Percentiles rank a stretch among this genome's conserved stretches.
Conservation (phyloP, 1,139 yeast genomes). For the Geotrichum macrosporum region DNA sequence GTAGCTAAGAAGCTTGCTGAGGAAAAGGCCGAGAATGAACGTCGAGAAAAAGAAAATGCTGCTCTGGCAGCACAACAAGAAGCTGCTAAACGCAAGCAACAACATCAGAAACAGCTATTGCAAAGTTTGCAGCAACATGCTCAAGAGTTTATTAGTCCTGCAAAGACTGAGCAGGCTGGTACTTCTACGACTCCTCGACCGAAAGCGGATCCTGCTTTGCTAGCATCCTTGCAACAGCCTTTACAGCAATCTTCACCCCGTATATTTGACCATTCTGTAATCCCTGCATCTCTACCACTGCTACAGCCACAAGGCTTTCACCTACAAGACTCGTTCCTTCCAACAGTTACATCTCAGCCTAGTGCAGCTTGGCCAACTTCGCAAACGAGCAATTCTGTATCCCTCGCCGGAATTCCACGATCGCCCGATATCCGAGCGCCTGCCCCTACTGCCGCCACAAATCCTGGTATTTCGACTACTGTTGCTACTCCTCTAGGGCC, state of each 20-base stretch:
- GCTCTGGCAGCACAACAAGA: slow-evolving; percentile 16
- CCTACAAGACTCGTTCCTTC: slow-evolving; percentile 11
- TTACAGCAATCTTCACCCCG: slow-evolving; percentile 16
- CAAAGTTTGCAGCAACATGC: slow-evolving; percentile 24
- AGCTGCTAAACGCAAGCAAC: slow-evolving; percentile 21
- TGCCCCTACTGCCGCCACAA: slow-evolving; percentile 3
- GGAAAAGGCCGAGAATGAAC: slow-evolving; percentile 18
- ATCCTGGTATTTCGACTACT: neutral
- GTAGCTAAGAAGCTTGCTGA: slow-evolving; percentile 19
- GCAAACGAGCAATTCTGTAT: neutral
- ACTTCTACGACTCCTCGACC: slow-evolving; percentile 16
- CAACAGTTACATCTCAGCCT: neutral
- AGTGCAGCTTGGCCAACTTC: slow-evolving; percentile 8
- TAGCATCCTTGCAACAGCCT: slow-evolving; percentile 18
- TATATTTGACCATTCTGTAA: slow-evolving; percentile 9
- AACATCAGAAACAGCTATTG: slow-evolving; percentile 26
- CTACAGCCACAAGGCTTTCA: slow-evolving; percentile 12
- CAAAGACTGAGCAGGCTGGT: slow-evolving; percentile 8
- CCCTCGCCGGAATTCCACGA: neutral
- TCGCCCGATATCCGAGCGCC: slow-evolving; percentile 1
- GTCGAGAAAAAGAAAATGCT: slow-evolving; percentile 14
- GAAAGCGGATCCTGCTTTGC: slow-evolving; percentile 16
- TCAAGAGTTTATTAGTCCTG: slow-evolving; percentile 18
- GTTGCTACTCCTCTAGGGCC: slow-evolving; percentile 3
- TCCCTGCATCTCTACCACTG: slow-evolving; percentile 8